These are phyloP conservation scores for Collybia sp. DNA, from an alignment of 768 basidiomycete species.

Conservation along the genomic window DNA sequence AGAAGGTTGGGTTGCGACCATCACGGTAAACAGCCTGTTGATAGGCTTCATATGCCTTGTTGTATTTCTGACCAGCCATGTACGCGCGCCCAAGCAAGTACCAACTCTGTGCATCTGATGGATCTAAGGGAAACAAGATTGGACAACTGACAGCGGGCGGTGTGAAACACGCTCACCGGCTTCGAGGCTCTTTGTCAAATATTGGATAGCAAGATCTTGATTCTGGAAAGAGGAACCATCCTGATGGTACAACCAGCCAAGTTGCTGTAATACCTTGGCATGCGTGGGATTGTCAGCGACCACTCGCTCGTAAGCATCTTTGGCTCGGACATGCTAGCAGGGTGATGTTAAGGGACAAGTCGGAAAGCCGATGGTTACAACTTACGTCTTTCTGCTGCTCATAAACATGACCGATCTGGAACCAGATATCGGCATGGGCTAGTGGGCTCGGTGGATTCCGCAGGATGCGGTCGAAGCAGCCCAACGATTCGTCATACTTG, in stretches of 20 bases:
- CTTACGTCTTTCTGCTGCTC: slow-evolving; percentile 95
- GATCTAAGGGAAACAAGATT: slow-evolving; percentile 47
- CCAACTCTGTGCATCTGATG: slow-evolving; percentile 96
- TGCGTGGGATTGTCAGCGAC: slow-evolving; percentile 90
- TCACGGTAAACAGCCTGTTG: slow-evolving; percentile 99
- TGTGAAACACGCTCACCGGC: slow-evolving; percentile 56
- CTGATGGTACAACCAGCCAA: slow-evolving; percentile 97
- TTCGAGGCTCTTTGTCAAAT: slow-evolving; percentile 92
- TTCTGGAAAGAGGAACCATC: slow-evolving; percentile 94
- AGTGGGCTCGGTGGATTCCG: slow-evolving; percentile 94
- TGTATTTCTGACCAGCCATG: slow-evolving; percentile 98
- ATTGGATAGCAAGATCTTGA: slow-evolving; percentile 90
- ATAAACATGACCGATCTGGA: slow-evolving; percentile 98
- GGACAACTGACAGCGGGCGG: background rate
- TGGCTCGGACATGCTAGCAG: slow-evolving; percentile 76
- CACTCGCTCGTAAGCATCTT: slow-evolving; percentile 95
- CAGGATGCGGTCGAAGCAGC: slow-evolving; percentile 95
- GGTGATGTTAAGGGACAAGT: slow-evolving; percentile 9
- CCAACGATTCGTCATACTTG: slow-evolving; percentile 84
- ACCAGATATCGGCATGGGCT: slow-evolving; percentile 98
- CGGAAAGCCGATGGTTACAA: slow-evolving; percentile 7
- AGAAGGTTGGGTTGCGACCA: slow-evolving; percentile 97
- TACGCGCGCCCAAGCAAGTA: slow-evolving; percentile 97
- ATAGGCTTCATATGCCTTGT: slow-evolving; percentile 99
- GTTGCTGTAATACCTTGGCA: slow-evolving; percentile 95